These are phyloP conservation scores for Scytalidium sp. DNA, from an alignment of 2,329 filamentous ascomycete species.

Conservation along the genomic window DNA sequence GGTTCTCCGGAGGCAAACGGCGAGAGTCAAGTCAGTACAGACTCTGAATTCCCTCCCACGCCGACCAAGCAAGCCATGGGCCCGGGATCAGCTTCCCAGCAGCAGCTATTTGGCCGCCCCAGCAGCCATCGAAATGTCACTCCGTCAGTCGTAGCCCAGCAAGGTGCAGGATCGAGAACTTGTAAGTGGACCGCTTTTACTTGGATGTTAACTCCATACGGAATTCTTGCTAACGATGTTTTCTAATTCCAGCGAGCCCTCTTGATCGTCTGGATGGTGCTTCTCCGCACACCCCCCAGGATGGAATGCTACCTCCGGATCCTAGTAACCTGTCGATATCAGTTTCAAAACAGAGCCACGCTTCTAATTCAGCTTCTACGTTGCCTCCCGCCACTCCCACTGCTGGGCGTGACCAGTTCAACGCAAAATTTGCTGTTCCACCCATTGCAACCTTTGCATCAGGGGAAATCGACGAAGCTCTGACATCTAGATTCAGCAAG, in stretches of 20 bases:
- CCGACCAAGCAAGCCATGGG: slow-evolving; percentile 72
- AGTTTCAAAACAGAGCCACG: slow-evolving; percentile 34
- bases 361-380: slow-evolving; percentile 38
- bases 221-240: slow-evolving; percentile 7
- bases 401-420: slow-evolving; percentile 49
- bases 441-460: slow-evolving; percentile 68
- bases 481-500: slow-evolving; percentile 75
- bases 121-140: slow-evolving; percentile 21
- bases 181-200: not conserved
- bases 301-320: slow-evolving; percentile 72
- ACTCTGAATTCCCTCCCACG: slow-evolving; percentile 83
- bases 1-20: slow-evolving; percentile 53
- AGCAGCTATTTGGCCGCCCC: slow-evolving; percentile 16
- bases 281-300: slow-evolving; percentile 76
- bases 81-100: slow-evolving; percentile 14
- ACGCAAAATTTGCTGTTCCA: slow-evolving; percentile 60
- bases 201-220: not conserved
- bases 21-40: slow-evolving; percentile 56
- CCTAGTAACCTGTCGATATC: slow-evolving; percentile 83
- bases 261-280: slow-evolving; percentile 47
- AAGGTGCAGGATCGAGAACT: no score
- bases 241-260: slow-evolving; percentile 57
- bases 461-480: slow-evolving; percentile 70
- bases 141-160: no score
- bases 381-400: slow-evolving; percentile 83